These are phyloP conservation scores for Aegle marmelos DNA, from an alignment of 345 rosid genomes.

Conservation along the genomic window DNA sequence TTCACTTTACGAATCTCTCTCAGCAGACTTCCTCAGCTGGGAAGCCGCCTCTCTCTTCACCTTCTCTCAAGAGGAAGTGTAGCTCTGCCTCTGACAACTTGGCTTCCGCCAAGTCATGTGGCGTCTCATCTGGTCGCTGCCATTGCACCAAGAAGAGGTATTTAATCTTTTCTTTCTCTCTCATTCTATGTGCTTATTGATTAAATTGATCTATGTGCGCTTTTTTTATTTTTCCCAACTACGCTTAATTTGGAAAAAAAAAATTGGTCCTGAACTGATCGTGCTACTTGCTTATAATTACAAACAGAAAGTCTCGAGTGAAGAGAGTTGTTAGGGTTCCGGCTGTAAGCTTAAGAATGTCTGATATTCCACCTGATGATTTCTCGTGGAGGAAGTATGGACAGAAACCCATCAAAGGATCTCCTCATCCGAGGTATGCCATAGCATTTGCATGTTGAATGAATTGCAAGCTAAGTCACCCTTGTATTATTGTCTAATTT, in stretches of 20 bases:
- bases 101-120: conserved; percentile 53
- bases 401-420: conserved; percentile 97
- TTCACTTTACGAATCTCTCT: conserved; percentile 54
- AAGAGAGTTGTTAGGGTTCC: conserved; percentile 82
- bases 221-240: background rate
- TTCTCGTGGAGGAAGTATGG: conserved; percentile 98
- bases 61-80: conserved; percentile 70
- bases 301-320: conserved; percentile 66
- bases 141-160: conserved; percentile 96
- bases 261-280: too few relatives aligned
- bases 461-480: too few relatives aligned
- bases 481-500: too few relatives aligned
- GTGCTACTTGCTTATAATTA: conserved; percentile 11
- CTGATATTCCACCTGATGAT: conserved; percentile 97
- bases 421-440: conserved; percentile 84
- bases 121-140: conserved; percentile 64
- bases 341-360: conserved; percentile 82
- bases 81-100: conserved; percentile 70
- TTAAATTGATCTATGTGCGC: background rate
- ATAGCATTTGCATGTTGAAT: too few relatives aligned
- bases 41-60: conserved; percentile 55
- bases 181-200: background rate
- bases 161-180: background rate
- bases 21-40: conserved; percentile 45
- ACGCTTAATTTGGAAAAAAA: too few relatives aligned